Percentiles rank a stretch among this genome's conserved stretches.
Evolutionary conservation across 2,329 filamentous ascomycete species (phyloP).

Genomic region (Monosporascus sp.): DNA sequence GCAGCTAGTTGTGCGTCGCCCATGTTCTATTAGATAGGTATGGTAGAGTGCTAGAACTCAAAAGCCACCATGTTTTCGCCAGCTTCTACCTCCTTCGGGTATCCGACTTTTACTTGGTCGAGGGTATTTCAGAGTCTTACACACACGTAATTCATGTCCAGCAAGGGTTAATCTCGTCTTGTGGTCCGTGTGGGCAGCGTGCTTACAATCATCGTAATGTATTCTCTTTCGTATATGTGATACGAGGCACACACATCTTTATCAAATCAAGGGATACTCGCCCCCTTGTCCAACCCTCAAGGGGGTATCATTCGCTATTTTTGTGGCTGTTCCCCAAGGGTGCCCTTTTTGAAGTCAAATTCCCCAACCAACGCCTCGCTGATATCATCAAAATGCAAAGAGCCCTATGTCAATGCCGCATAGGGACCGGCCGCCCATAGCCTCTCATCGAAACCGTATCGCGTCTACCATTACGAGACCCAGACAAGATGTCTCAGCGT

Average conservation of each 20-base stretch:
- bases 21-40: no score
- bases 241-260: neutral
- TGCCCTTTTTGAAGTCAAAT: constrained; percentile 3
- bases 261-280: neutral
- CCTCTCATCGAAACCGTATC: neutral
- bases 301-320: neutral
- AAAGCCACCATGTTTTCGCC: no score
- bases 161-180: no score
- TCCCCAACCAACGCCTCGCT: constrained; percentile 12
- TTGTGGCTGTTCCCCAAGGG: neutral
- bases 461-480: neutral
- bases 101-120: no score
- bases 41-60: no score
- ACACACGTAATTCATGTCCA: no score
- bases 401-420: neutral
- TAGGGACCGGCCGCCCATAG: neutral
- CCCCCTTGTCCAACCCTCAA: neutral
- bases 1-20: no score
- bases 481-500: neutral
- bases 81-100: no score
- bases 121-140: no score
- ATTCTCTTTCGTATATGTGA: neutral
- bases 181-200: no score
- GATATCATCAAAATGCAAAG: constrained; percentile 8
- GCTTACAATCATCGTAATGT: neutral